Percentiles rank a stretch among this genome's conserved stretches.
Evolutionary conservation across 2,329 filamentous ascomycete genomes (phyloP).

Genomic region (Xylariales sp.): DNA sequence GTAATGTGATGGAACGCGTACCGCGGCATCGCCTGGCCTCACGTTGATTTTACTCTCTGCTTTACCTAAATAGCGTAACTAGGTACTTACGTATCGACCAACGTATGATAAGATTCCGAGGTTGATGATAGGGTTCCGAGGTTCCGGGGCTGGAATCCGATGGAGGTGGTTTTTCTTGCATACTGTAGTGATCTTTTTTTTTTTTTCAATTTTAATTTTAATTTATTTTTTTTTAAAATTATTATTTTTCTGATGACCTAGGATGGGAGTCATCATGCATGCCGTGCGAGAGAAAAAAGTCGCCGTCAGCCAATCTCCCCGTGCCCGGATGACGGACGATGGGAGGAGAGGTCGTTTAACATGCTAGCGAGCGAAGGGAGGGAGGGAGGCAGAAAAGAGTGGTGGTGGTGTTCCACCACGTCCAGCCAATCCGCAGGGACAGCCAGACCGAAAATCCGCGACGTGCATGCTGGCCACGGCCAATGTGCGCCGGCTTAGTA

Average conservation of each 20-base stretch:
- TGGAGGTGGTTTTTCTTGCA: no score
- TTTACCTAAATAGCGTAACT: no score
- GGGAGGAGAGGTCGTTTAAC: neutral
- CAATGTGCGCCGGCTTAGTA: neutral
- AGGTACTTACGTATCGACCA: neutral
- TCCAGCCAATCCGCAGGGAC: slow-evolving; percentile 32
- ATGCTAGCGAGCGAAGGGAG: no score
- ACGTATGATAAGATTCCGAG: slow-evolving; percentile 1
- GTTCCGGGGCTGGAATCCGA: neutral
- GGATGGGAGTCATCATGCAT: no score
- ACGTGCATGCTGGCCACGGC: slow-evolving; percentile 21
- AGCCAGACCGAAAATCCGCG: slow-evolving; percentile 36
- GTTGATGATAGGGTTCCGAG: neutral
- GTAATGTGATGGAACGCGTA: slow-evolving; percentile 17
- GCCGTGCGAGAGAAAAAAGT: no score
- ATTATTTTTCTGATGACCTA: no score
- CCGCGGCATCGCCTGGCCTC: slow-evolving; percentile 15
- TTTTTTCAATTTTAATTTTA: no score
- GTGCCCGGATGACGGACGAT: slow-evolving; percentile 2
- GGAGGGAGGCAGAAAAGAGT: neutral
- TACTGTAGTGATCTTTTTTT: no score
- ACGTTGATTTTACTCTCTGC: neutral
- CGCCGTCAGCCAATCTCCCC: slow-evolving; percentile 8
- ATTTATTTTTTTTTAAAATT: no score
- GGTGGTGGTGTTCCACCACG: slow-evolving; percentile 23